phyloP scores from a whole-genome alignment of 352 stramenopile species.

The Pythium volutum region DNA sequence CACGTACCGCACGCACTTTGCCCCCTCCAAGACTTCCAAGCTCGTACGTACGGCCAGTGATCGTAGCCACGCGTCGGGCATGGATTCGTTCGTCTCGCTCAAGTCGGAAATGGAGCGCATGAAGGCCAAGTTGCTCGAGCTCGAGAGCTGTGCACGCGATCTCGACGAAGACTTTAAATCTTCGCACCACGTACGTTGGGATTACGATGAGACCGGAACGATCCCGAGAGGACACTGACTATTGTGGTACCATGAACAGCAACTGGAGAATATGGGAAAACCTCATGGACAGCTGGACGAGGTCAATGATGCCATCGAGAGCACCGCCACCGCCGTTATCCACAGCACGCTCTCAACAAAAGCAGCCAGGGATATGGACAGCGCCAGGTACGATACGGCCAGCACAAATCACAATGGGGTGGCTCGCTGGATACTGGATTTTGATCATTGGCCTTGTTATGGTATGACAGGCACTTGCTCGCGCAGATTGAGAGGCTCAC shows the following conservation, averaged over 20 bases:
- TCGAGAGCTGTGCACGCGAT: conserved; percentile 46
- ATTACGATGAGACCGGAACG: neutral
- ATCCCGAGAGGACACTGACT: neutral
- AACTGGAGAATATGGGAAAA: conserved; percentile 19
- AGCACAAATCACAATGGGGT: too few species aligned
- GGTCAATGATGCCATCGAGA: conserved; percentile 8
- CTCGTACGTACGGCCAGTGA: neutral
- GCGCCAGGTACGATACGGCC: conserved; percentile 49
- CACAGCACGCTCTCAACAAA: conserved; percentile 31
- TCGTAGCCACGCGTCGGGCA: neutral
- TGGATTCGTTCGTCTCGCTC: conserved; percentile 32
- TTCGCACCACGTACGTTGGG: conserved; percentile 37
- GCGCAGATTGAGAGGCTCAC: conserved; percentile 15
- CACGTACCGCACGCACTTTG: conserved; percentile 19
- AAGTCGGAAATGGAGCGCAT: conserved; percentile 49
- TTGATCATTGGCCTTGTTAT: neutral
- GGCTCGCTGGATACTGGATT: too few species aligned
- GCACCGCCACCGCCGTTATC: neutral
- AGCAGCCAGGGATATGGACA: conserved; percentile 35
- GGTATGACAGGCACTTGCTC: conserved; percentile 12
- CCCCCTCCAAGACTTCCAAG: neutral
- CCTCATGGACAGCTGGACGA: neutral
- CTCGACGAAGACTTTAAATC: conserved; percentile 63
- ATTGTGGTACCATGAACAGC: conserved; percentile 13
- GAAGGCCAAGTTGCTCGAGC: conserved; percentile 39